Evolutionary conservation across 148 eudicot species (phyloP), one percentile per base, ranked within the genome.

Genomic region (Rhododendron mucronatum): DNA sequence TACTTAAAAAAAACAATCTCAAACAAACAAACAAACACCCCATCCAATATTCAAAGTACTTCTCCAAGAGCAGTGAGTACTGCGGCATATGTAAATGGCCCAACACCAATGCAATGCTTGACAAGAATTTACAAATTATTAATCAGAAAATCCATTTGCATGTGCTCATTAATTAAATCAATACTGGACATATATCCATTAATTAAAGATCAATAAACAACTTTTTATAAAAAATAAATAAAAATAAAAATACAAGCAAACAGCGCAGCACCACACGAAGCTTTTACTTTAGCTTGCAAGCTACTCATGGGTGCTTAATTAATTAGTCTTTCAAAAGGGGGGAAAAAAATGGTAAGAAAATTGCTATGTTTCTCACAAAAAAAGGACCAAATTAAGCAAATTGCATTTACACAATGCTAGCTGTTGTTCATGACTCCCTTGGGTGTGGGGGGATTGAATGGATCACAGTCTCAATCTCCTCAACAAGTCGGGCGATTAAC

Each of bases 231-330:
- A 39, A 41, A 41, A 41, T 1, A 1, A 47, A 9, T 44, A 0
- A 30, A 37, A 13, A 50, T 6, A 57, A 59, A 5, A 75, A 39
- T 39, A 75, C 79, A 20, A 18, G 47, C 20, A 35, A 75, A 39
- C 79, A 75, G 11, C 21, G 79, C 79, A 75, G 79, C 79, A 75
- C 79, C 79, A 18, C 79, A 75, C 39, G 79, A 41, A 75, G 45
- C 23, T 16, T 16, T 16, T 16, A 15, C 78, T 4, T 55, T 14
- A 16, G 18, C 3, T 55, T 5, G 61, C 61, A 28, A 2, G 45
- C 79, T 39, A 75, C 79, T 75, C 79, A 75, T 75, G 79, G 79
- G 79, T 75, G 79, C 79, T 39, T 37, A 39, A 7, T 39, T 37
- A 39, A 7, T 30, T 71, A 67, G 33, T 26, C 74, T 67, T 67